Evolutionary conservation across 768 basidiomycete species (phyloP).

Genomic region (Tulasnella sp.): DNA sequence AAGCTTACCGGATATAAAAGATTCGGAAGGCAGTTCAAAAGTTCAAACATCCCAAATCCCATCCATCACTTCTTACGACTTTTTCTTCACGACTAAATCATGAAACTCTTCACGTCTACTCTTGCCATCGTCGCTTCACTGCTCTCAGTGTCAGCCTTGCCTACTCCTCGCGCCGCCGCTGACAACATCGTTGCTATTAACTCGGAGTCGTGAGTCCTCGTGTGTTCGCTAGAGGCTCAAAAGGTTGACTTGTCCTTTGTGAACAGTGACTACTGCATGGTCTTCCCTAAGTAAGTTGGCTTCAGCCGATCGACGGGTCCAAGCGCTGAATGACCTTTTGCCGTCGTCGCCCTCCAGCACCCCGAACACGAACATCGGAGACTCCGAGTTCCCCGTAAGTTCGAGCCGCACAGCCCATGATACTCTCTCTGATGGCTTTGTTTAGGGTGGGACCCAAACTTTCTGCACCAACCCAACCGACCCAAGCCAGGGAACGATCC

Average conservation of each 20-base stretch:
- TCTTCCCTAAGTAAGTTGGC: slow-evolving; percentile 3
- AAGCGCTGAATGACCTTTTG: not conserved
- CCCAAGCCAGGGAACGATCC: not conserved
- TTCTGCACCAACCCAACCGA: slow-evolving; percentile 18
- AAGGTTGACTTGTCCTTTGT: not conserved
- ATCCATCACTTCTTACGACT: not conserved
- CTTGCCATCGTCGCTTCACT: not conserved
- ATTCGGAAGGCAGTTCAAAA: not conserved
- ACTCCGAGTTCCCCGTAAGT: not conserved
- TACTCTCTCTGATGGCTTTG: not conserved
- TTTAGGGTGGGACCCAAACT: slow-evolving; percentile 1
- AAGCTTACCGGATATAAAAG: not conserved
- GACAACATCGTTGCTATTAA: slow-evolving; percentile 9
- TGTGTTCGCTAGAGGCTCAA: not conserved
- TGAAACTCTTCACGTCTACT: not conserved
- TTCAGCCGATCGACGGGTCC: not conserved
- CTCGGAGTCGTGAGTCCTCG: not conserved
- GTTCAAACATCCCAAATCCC: not conserved
- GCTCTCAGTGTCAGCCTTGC: not conserved
- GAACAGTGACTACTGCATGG: slow-evolving; percentile 11
- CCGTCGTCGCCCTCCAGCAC: not conserved
- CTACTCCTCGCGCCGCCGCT: not conserved
- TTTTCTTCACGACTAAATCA: not conserved
- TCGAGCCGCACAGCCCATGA: not conserved
- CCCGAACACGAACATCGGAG: not conserved